Evolutionary conservation across 306 rosid genomes (phyloP), one percentile per base, ranked within the genome.

Genomic region (Corylus avellana): DNA sequence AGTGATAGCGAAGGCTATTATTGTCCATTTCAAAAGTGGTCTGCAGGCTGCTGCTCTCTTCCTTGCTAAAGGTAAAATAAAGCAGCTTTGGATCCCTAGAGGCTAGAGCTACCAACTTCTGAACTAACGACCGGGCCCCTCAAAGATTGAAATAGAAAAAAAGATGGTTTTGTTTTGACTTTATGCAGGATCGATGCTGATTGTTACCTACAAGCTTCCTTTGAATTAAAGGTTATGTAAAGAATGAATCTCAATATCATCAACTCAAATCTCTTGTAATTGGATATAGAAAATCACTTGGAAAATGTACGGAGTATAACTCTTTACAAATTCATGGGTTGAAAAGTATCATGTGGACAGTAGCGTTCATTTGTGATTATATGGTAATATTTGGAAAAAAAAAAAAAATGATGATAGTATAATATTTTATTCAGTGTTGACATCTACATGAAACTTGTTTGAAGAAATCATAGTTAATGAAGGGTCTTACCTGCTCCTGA

Each of bases 1-100:
- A 5, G 6, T 39, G 44, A 39, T 39, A 5, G 44, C 44, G 44
- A 39, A 39, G 7, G 44, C 44, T 39, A 39, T 39, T 22, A 58
- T 8, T 22, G 66, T 59, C 35, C 37, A 37, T 59, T 25, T 59
- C 32, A 25, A 59, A 32, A 32, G 35, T 32, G 35, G 35, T 32
- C 35, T 32, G 35, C 35, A 32, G 35, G 35, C 35, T 17, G 16
- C 12, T 51, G 48, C 46, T 75, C 44, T 46, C 78, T 75, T 66
- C 64, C 46, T n/a, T 2, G n/a, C 5, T 39, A 39, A 55, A 77
- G 69, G 75, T n/a, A 68, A 12, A 56, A 42, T 20, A 69, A 56
- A 55, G 70, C 9, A 6, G 69, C 75, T 22, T 77, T 25, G 81
- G 81, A 77, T 77, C 12, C 75, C 50, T 50, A 42, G 46, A 6